Conservation (phyloP, 2,329 filamentous ascomycete species). For the Penicillium paneum region DNA sequence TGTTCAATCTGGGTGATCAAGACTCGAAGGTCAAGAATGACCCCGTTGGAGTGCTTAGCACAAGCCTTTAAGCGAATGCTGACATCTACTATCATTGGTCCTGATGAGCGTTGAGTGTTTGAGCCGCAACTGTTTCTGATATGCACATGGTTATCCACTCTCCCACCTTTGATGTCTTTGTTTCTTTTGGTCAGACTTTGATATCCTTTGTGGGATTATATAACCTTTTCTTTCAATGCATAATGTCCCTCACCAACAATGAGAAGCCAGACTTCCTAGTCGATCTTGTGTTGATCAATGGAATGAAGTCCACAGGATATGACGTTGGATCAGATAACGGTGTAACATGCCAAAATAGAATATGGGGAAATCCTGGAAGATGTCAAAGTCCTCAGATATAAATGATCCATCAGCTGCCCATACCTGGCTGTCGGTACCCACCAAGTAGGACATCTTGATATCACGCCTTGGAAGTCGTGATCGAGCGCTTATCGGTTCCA, state of each 20-base stretch:
- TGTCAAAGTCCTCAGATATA: background rate
- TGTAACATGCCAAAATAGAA: background rate
- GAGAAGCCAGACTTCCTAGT: background rate
- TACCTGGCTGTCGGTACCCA: background rate
- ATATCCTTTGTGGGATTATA: background rate
- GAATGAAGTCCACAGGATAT: background rate
- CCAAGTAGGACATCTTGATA: background rate
- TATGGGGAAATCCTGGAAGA: background rate
- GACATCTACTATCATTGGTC: background rate
- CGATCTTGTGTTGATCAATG: background rate
- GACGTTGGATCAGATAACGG: conserved; percentile 4
- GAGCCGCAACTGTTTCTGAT: background rate
- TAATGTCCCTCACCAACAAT: background rate
- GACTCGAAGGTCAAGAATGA: conserved; percentile 21
- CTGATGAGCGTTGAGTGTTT: background rate
- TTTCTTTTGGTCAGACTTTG: background rate
- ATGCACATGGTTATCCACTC: background rate
- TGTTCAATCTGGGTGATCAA: conserved; percentile 13
- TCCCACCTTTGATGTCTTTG: background rate
- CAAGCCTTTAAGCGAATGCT: background rate
- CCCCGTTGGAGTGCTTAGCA: conserved; percentile 9
- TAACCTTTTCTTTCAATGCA: background rate
- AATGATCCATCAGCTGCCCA: background rate
- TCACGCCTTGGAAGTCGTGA: conserved; percentile 2
- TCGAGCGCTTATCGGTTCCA: conserved; percentile 2